Base-by-base conservation (phyloP, 1,284 basidiomycete genomes). In the Tilletia setariae region DNA sequence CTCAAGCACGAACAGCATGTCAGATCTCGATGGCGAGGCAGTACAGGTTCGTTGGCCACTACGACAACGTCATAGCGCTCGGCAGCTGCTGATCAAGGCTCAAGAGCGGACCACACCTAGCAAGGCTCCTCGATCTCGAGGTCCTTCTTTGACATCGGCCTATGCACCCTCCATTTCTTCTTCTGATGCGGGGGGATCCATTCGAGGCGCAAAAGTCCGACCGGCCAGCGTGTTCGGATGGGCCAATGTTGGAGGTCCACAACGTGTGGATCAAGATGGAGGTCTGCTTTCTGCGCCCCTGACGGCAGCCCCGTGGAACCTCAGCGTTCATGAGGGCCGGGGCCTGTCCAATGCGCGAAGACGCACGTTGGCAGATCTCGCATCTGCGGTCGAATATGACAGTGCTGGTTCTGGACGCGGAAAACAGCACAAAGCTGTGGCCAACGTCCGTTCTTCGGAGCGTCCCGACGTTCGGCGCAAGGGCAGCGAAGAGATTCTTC, bases 401-500 rank as follows among this genome's bases (percentile, higher is more conserved):
- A 65, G 16, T 13, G 59, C 68, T 69, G 21, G 70, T 70, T 42
- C 43, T 32, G 15, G 71, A 63, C 15, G 69, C 66, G 1, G 62
- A 66, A 3, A 43, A 65, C 23, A 67, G 65, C 13, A 68, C 28
- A 61, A 61, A 30, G 15, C 28, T 25, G 56, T 35, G 9, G 7
- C 30, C 28, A 61, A 35, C 35, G 15, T 32, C 2, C 9, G 68
- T 53, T 69, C 21, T 49, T 19, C 19, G 46, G 69, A 6, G 63
- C 61, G 40, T 25, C 63, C 47, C 56, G 68, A 66, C 19, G 65
- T 78, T 23, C 68, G 72, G 1, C 72, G 74, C 19, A 77, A 74
- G 51, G 77, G 77, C 67, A 77, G 75, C 51, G 72, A 74, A 16
- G 76, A 79, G 68, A 80, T 76, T 67, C 72, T 80, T 11, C 77